These are phyloP conservation scores for Penicillium argentinense DNA, from an alignment of 495 filamentous ascomycete genomes.

Conservation along the genomic window DNA sequence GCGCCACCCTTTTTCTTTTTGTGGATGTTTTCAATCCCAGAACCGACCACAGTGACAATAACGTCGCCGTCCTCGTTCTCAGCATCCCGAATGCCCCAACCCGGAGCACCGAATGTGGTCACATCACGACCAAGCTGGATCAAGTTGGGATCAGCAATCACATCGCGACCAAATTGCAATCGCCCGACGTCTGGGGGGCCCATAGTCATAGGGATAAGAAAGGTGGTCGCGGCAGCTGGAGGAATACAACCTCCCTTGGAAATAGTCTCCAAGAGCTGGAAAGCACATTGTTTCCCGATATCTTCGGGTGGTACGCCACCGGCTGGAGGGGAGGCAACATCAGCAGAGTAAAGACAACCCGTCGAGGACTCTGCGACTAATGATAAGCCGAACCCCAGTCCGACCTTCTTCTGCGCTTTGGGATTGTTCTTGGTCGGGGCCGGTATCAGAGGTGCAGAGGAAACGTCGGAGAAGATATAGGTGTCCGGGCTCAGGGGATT, in stretches of 20 bases:
- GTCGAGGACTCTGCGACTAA: conserved; percentile 89
- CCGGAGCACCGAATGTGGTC: conserved; percentile 77
- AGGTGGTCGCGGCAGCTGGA: conserved; percentile 61
- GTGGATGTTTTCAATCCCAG: conserved; percentile 93
- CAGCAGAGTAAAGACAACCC: conserved; percentile 81
- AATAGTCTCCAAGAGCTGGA: conserved; percentile 82
- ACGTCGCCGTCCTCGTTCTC: conserved; percentile 69
- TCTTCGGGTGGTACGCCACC: conserved; percentile 88
- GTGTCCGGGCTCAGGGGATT: conserved; percentile 85
- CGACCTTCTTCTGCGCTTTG: conserved; percentile 63
- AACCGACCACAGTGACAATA: conserved; percentile 87
- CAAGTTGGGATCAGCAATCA: conserved; percentile 74
- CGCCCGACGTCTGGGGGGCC: conserved; percentile 74
- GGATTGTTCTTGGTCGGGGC: conserved; percentile 60
- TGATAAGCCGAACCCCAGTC: conserved; percentile 86
- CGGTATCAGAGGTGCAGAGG: conserved; percentile 68
- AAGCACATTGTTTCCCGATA: conserved; percentile 81
- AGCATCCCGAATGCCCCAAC: conserved; percentile 82
- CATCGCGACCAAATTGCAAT: conserved; percentile 61
- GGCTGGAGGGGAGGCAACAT: conserved; percentile 74
- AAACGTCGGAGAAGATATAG: conserved; percentile 77
- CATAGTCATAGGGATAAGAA: conserved; percentile 95
- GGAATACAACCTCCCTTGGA: conserved; percentile 80
- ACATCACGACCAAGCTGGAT: conserved; percentile 81
- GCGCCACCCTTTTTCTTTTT: conserved; percentile 90